A percentile compares a stretch with the other conserved stretches of the same genome.
Evolutionary conservation across 108 stramenopile species (phyloP).

Genomic region (Mediolabrus comicus): DNA sequence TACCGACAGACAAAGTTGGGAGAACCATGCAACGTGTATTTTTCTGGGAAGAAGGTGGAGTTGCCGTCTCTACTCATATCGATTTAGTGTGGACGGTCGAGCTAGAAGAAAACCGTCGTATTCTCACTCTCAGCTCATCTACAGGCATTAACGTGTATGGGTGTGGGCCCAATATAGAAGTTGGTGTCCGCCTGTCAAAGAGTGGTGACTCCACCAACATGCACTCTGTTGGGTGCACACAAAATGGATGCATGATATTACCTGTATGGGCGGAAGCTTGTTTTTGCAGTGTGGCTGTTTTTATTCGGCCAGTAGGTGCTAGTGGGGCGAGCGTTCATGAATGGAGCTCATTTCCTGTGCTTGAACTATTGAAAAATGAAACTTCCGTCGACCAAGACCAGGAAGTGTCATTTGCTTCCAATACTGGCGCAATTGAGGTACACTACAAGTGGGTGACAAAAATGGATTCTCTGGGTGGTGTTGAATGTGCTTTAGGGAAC

Average conservation of each 20-base stretch:
- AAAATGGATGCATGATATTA: not conserved
- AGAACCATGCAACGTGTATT: slow-evolving; percentile 40
- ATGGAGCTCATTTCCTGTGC: slow-evolving; percentile 7
- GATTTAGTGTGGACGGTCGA: slow-evolving; percentile 63
- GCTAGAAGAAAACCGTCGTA: slow-evolving; percentile 61
- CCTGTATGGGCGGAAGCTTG: slow-evolving; percentile 12
- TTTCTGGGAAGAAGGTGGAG: not conserved
- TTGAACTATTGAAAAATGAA: not conserved
- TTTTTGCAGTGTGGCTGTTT: slow-evolving; percentile 1
- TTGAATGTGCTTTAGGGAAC: not conserved
- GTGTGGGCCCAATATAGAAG: slow-evolving; percentile 46
- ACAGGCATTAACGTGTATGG: slow-evolving; percentile 44
- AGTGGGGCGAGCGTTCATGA: not conserved
- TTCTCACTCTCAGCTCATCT: slow-evolving; percentile 66
- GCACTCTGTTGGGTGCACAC: not conserved
- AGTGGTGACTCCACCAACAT: slow-evolving; percentile 1
- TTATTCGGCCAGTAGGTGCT: not conserved
- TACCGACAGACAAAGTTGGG: slow-evolving; percentile 59
- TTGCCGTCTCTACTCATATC: slow-evolving; percentile 10
- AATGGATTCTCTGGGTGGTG: not conserved
- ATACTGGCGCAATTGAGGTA: slow-evolving; percentile 2
- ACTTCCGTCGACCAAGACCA: not conserved
- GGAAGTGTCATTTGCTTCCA: not conserved
- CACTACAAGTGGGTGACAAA: slow-evolving; percentile 8
- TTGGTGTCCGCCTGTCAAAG: slow-evolving; percentile 40